These are phyloP conservation scores for Beauveria varroae DNA, from an alignment of 2,329 filamentous ascomycete genomes.

Conservation along the genomic window DNA sequence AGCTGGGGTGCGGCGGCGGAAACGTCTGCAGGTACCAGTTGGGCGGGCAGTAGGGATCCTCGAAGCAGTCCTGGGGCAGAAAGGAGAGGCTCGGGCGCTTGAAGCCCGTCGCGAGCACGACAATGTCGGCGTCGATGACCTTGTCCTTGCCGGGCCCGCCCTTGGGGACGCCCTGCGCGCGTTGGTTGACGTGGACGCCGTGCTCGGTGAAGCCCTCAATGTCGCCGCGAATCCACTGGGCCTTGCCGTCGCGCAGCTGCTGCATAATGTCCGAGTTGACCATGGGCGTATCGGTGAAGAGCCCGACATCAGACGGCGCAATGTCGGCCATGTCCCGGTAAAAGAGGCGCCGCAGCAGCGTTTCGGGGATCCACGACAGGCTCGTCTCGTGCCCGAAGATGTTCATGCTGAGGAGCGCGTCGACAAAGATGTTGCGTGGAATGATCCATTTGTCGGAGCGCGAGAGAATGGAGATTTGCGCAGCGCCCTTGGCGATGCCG, in stretches of 20 bases:
- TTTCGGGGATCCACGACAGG: conserved; percentile 72
- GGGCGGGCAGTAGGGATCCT: conserved; percentile 66
- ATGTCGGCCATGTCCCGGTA: conserved; percentile 74
- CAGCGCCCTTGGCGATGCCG: conserved; percentile 57
- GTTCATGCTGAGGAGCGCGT: conserved; percentile 68
- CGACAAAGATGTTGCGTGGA: conserved; percentile 67
- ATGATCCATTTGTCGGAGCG: conserved; percentile 85
- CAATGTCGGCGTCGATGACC: conserved; percentile 64
- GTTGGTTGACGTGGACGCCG: conserved; percentile 64
- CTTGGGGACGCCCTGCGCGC: conserved; percentile 64
- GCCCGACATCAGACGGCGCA: conserved; percentile 58
- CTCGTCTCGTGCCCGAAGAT: conserved; percentile 70
- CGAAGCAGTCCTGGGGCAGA: conserved; percentile 64
- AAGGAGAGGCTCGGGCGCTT: conserved; percentile 66
- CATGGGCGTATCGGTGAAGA: conserved; percentile 84
- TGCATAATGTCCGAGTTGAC: conserved; percentile 76
- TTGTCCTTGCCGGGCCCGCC: conserved; percentile 63
- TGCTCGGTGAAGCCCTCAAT: conserved; percentile 57
- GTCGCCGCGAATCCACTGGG: conserved; percentile 75
- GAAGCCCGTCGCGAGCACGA: conserved; percentile 80
- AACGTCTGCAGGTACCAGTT: conserved; percentile 90
- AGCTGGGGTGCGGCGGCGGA: conserved; percentile 62
- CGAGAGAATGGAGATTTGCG: conserved; percentile 64
- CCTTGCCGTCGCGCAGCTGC: conserved; percentile 62
- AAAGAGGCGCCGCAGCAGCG: conserved; percentile 67